Evolutionary conservation across 176 grass and related monocot genomes (phyloP).

Genomic region (Calamus simplicifolius): DNA sequence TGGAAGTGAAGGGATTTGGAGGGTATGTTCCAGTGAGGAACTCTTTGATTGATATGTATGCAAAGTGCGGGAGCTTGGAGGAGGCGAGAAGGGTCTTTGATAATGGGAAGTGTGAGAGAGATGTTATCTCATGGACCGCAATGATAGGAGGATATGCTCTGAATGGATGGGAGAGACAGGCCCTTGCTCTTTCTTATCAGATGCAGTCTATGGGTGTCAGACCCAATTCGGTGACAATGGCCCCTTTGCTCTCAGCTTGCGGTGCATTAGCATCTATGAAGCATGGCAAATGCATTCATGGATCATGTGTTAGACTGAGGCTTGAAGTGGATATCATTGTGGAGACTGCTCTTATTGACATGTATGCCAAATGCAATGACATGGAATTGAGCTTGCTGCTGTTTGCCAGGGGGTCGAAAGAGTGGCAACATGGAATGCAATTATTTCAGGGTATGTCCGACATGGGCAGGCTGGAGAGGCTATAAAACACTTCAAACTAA

Average conservation of each 20-base stretch:
- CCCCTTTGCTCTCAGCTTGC: slow-evolving; percentile 39
- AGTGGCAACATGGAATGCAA: slow-evolving; percentile 60
- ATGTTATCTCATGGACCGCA: slow-evolving; percentile 56
- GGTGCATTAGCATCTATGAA: slow-evolving; percentile 16
- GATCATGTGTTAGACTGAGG: slow-evolving; percentile 32
- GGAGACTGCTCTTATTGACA: slow-evolving; percentile 48
- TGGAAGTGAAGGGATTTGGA: slow-evolving; percentile 31
- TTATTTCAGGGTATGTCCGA: slow-evolving; percentile 20
- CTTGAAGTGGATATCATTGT: slow-evolving; percentile 36
- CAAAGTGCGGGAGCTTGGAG: slow-evolving; percentile 44
- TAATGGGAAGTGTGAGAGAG: slow-evolving; percentile 18
- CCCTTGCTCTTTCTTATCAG: slow-evolving; percentile 29
- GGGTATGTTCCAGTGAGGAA: slow-evolving; percentile 36
- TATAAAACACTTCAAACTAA: slow-evolving; percentile 37
- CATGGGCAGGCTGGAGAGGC: slow-evolving; percentile 15
- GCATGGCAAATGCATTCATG: slow-evolving; percentile 39
- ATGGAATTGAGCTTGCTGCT: slow-evolving; percentile 19
- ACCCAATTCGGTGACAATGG: slow-evolving; percentile 68
- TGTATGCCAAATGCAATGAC: slow-evolving; percentile 31
- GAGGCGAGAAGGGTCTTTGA: slow-evolving; percentile 44
- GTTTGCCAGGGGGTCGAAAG: slow-evolving; percentile 29
- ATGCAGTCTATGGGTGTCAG: slow-evolving; percentile 28
- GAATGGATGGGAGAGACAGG: slow-evolving; percentile 16
- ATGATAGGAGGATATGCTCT: slow-evolving; percentile 41
- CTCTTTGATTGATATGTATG: slow-evolving; percentile 65